Evolutionary conservation across 1,139 yeast genomes (phyloP).

Genomic region (Williopsis jadinii): DNA sequence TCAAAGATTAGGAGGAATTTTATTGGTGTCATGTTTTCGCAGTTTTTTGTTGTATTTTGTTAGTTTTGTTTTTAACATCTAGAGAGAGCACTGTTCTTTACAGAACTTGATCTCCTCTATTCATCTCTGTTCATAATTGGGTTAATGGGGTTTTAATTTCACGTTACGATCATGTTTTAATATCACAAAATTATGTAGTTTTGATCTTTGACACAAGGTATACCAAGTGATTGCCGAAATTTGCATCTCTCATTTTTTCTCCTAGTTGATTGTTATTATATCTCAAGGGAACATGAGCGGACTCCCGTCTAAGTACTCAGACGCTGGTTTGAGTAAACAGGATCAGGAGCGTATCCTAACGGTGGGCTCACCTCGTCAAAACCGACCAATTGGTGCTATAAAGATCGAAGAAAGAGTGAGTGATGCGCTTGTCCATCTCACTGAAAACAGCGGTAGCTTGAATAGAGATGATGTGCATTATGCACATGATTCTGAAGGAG

Average conservation of each 20-base stretch:
- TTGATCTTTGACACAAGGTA: not conserved
- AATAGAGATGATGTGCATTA: not conserved
- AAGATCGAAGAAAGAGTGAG: constrained; percentile 32
- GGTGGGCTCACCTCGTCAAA: constrained; percentile 28
- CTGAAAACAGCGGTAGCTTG: not conserved
- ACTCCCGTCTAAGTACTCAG: constrained; percentile 41
- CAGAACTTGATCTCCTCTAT: not conserved
- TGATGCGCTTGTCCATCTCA: constrained; percentile 21
- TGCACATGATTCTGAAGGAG: constrained; percentile 28
- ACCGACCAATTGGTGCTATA: constrained; percentile 25
- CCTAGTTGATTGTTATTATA: too few relatives aligned
- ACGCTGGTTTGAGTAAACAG: constrained; percentile 30
- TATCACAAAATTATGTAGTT: not conserved
- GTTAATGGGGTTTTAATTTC: constrained; percentile 2
- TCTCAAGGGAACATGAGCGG: not conserved
- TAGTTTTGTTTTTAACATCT: too few relatives aligned
- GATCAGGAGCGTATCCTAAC: constrained; percentile 32
- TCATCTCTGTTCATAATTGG: constrained; percentile 2
- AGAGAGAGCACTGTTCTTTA: not conserved
- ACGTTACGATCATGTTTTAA: constrained; percentile 3
- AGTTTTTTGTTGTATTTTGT: too few relatives aligned
- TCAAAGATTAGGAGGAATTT: too few relatives aligned
- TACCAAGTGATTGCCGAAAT: too few relatives aligned
- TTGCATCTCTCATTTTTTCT: too few relatives aligned
- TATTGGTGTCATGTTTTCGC: too few relatives aligned